Base-by-base conservation (phyloP, 345 rosid genomes). In the Populus ilicifolia region DNA sequence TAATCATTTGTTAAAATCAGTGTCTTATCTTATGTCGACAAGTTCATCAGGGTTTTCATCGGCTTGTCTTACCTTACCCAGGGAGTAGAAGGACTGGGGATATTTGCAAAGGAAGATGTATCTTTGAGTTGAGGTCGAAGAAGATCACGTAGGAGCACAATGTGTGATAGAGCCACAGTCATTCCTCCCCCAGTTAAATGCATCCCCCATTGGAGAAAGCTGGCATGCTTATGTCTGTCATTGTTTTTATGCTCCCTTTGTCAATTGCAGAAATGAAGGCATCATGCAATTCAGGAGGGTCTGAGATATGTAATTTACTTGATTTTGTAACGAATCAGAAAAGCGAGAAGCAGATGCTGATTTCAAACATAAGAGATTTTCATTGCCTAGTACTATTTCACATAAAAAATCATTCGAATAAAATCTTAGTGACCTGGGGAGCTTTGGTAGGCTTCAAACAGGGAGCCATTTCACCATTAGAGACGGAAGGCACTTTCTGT, bases 151-250 rank as follows among this genome's bases (percentile, higher is more conserved):
- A 50, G n/a, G 0, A 50, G 56, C 7, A 17, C 59, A 52, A 52
- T 6, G 59, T 52, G n/a, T 17, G 21, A 52, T 20, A 52, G 59
- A 52, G 59, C 23, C 8, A 18, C 8, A 4, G 72, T 69, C 72
- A 69, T 69, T 69, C 72, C 56, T 35, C 72, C 72, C 11, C 72
- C 72, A 1, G 72, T 69, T 69, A 69, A 69, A 69, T 41, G 72
- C 54, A 41, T 69, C 54, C 5, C 54, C 72, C n/a, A 69, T n/a
- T 7, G 72, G 54, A 39, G 71, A 52, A 52, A 33, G 59, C 59
- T 20, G 59, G 59, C 59, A 52, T 52, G 23, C 59, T 1, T 20
- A n/a, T 5, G 59, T 6, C 18, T 18, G 59, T 20, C 23, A 52
- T 20, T 52, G 59, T 68, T 21, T 50, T 68, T 68, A 39, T 9